Base-by-base conservation (phyloP, 73 alveolate species). In the Effrenium voratum region DNA sequence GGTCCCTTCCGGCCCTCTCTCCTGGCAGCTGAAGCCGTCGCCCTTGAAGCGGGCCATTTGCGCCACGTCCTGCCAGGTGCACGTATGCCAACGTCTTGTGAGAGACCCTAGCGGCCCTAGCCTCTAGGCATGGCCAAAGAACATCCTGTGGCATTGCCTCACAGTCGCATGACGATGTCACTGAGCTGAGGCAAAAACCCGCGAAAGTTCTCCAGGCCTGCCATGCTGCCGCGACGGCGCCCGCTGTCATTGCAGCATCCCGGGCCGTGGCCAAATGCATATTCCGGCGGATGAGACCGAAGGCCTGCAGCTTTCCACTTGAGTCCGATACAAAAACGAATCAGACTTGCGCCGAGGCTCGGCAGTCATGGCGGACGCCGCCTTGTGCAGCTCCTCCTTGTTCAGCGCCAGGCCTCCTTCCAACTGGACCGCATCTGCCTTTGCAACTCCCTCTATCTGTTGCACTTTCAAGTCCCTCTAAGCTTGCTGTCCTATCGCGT, bases 21-120 rank as follows among this genome's bases (percentile, higher is more conserved):
- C 95, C 95, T 87, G 95, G 57, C 95, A 59, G 84, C 63, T 87
- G 84, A 87, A 87, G 47, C 63, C 95, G 68, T 72, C 59, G 68
- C 83, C 47, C 50, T 87, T 87, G 84, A 87, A 87, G 52, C 95
- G 95, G 49, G 68, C 84, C 28, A 70, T 84, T 30, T 87, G 95
- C 95, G 95, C 95, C 52, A 87, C 72, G 70, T 87, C 95, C 94
- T 86, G 45, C 40, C 30, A 34, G 8, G 6, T 57, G 28, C 16
- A 57, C 72, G 72, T n/a, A n/a, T n/a, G n/a, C 22, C 68, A 15
- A 55, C 22, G 12, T 55, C 68, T 55, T 55, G 12, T 22, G 22
- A 15, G 12, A 15, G 68, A 55, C 22, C 22, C 22, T 55, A 55
- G 68, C 22, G n/a, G n/a, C n/a, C 19, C 10, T 15, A 28, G 44